A percentile compares a stretch with the other conserved stretches of the same genome.
These are phyloP conservation scores for Rhodocollybia butyracea DNA, from an alignment of 768 basidiomycete genomes.

Conservation along the genomic window DNA sequence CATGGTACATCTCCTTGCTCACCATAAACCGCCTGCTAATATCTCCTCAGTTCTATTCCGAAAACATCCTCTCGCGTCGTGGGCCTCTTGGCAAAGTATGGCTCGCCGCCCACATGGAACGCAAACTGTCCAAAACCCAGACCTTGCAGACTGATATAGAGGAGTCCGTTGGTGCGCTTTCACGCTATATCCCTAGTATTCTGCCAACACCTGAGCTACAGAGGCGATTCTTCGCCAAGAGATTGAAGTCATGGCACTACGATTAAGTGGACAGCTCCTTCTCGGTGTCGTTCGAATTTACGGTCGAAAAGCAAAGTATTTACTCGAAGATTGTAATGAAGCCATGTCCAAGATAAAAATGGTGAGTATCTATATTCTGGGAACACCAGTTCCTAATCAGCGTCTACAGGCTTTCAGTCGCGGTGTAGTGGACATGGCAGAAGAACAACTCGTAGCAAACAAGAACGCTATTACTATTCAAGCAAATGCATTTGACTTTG, in stretches of 20 bases:
- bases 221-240: slow-evolving; percentile 95
- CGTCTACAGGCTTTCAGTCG: slow-evolving; percentile 81
- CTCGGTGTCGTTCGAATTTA: slow-evolving; percentile 98
- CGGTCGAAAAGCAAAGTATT: slow-evolving; percentile 95
- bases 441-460: slow-evolving; percentile 86
- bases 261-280: slow-evolving; percentile 93
- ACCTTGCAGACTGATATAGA: slow-evolving; percentile 94
- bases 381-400: background rate
- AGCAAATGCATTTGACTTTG: slow-evolving; percentile 72
- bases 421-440: slow-evolving; percentile 93
- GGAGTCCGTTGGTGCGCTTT: slow-evolving; percentile 77
- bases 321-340: slow-evolving; percentile 97
- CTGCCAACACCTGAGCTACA: slow-evolving; percentile 20
- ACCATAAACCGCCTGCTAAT: slow-evolving; percentile 5
- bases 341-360: slow-evolving; percentile 93
- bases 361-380: slow-evolving; percentile 39
- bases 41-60: slow-evolving; percentile 75
- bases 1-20: slow-evolving; percentile 23
- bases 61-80: slow-evolving; percentile 89
- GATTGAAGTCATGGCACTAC: slow-evolving; percentile 88
- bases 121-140: slow-evolving; percentile 94
- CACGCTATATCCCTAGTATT: background rate
- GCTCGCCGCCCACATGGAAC: slow-evolving; percentile 98
- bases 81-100: slow-evolving; percentile 96
- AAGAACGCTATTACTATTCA: slow-evolving; percentile 88